Percentiles rank a stretch among this genome's conserved stretches.
These are phyloP conservation scores for Sordariomycetes sp. DNA, from an alignment of 2,329 filamentous ascomycete genomes.

Conservation along the genomic window DNA sequence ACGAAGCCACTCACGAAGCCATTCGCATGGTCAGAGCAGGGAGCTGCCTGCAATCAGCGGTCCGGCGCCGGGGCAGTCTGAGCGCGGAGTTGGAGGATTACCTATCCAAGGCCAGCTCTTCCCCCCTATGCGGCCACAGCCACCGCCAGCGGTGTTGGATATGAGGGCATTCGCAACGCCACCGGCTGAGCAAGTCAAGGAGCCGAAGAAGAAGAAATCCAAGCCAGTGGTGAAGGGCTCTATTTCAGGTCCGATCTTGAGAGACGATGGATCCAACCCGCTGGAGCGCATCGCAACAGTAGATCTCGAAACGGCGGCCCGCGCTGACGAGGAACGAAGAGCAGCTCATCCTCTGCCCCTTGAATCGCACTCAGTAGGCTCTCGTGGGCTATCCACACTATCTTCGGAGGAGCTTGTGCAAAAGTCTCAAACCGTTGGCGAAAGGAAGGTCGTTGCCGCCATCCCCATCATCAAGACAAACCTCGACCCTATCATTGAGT, in stretches of 20 bases:
- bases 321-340: constrained; percentile 34
- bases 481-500: constrained; percentile 7
- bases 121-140: constrained; percentile 22
- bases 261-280: constrained; percentile 24
- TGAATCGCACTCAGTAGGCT: not conserved
- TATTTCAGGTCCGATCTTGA: constrained; percentile 41
- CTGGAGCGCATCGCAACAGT: constrained; percentile 37
- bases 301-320: constrained; percentile 38
- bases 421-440: not conserved
- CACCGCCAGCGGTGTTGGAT: too few relatives aligned
- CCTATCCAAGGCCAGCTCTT: constrained; percentile 31
- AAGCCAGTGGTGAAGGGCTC: constrained; percentile 16
- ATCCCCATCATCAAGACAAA: not conserved
- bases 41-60: constrained; percentile 27
- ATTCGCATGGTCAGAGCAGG: constrained; percentile 7
- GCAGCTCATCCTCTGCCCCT: constrained; percentile 18
- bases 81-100: constrained; percentile 25
- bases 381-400: too few relatives aligned
- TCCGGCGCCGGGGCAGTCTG: constrained; percentile 24
- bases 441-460: constrained; percentile 28
- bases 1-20: not conserved
- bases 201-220: constrained; percentile 20
- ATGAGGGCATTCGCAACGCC: constrained; percentile 9
- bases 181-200: constrained; percentile 7
- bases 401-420: too few relatives aligned